Evolutionary conservation across 192 early-diverging fungal genomes (phyloP), one percentile per base, ranked within the genome.

Genomic region (Kappamyces sp.): DNA sequence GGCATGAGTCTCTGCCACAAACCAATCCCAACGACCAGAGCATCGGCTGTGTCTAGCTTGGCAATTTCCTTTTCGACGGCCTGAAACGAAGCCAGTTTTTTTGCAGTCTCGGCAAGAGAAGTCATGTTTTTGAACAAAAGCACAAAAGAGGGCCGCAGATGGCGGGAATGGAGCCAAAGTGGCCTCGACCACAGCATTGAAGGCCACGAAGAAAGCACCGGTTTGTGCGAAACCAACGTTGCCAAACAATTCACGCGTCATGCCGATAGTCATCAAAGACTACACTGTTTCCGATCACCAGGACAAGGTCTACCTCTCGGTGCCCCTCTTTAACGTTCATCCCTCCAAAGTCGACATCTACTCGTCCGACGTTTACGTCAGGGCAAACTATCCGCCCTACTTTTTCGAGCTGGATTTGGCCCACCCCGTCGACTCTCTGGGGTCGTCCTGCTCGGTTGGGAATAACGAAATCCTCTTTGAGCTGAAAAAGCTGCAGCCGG

Each of bases 41-140:
- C 80, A 1, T 66, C 59, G 3, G 83, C 66, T 12, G 66, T 70
- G 23, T 23, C 23, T 23, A 23, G 23, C 23, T 23, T 23, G 23
- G 23, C 23, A 55, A 97, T 86, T 58, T 97, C 84, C 62, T 90
- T 84, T 59, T 97, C 91, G 13, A 97, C 88, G 23, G 90, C 94
- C 32, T 81, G 77, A 73, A 82, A 90, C n/a, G 90, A 92, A 5
- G 94, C 94, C 42, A 74, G 75, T 50, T 83, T 75, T 68, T 97
- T 97, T 37, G 90, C 86, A 76, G 75, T 66, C 67, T 88, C 87
- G 36, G 85, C 68, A 52, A 59, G 46, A 40, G 42, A 40, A 13
- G 13, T 40, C 57, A 59, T 40, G 43, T 44, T 44, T 44, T 44
- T 44, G 8, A 44, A 10, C 8, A 9, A 44, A 9, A 10, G 43